phyloP scores from a whole-genome alignment of 2,329 filamentous ascomycete species.

The Pleomassaria siparia region DNA sequence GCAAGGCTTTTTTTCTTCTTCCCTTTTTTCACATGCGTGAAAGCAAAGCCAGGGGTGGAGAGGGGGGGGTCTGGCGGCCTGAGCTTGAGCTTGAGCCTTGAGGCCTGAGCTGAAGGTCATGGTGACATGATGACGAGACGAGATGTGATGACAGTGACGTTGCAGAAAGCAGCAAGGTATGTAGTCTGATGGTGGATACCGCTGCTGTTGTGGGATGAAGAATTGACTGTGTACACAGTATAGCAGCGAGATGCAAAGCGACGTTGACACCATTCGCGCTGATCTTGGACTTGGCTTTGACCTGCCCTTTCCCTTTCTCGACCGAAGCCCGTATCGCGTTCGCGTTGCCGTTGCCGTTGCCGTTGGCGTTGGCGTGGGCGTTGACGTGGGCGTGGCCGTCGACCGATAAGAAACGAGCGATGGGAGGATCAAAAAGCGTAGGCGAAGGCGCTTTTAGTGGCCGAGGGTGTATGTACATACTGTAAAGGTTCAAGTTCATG shows the following conservation, averaged over 20 bases:
- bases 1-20: neutral
- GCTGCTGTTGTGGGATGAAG: too few relatives aligned
- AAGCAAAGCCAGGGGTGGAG: too few relatives aligned
- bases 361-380: too few relatives aligned
- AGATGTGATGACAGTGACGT: neutral
- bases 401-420: slow-evolving; percentile 9
- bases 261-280: too few relatives aligned
- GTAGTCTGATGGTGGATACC: slow-evolving; percentile 3
- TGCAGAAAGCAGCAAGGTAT: slow-evolving; percentile 1
- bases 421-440: slow-evolving; percentile 29
- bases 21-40: neutral
- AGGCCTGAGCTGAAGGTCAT: neutral
- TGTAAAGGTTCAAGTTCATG: slow-evolving; percentile 8
- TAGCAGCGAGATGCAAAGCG: neutral
- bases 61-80: too few relatives aligned
- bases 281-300: slow-evolving; percentile 21
- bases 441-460: slow-evolving; percentile 33
- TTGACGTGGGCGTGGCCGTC: too few relatives aligned
- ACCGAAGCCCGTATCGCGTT: slow-evolving; percentile 8
- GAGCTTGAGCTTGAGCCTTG: neutral
- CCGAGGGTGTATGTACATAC: slow-evolving; percentile 18
- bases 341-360: too few relatives aligned
- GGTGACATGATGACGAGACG: neutral
- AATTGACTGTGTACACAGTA: too few relatives aligned
- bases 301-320: slow-evolving; percentile 16